Evolutionary conservation across 2,329 filamentous ascomycete genomes (phyloP), one percentile per base, ranked within the genome.

Genomic region (Fusarium clavum): DNA sequence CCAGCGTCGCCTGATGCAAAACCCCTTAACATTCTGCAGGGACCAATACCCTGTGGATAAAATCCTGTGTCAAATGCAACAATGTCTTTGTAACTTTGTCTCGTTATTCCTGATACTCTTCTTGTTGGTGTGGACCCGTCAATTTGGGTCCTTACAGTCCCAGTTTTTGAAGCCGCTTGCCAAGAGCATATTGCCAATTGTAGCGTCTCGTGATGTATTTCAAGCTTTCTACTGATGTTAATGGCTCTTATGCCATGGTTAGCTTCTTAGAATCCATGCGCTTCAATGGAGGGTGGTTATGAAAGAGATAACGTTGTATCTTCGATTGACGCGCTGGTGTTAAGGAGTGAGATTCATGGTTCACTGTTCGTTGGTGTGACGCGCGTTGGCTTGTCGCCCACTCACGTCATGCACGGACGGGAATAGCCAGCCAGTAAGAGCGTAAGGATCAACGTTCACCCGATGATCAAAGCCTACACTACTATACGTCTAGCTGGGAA

Each of bases 191-290:
- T n/a, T 7, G 16, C n/a, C n/a, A 1, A n/a, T n/a, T n/a, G 18
- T 38, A 38, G 5, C 5, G 5, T 38, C 34, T n/a, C 10, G 34
- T 3, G 34, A 12, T 18, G 18, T 38, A 11, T 11, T 2, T 38
- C 1, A n/a, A n/a, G 3, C 34, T n/a, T n/a, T 38, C 2, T 10
- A 11, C 5, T 11, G 34, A 4, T n/a, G 6, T 12, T 4, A 38
- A 38, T 6, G 0, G 2, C 18, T 6, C 5, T n/a, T 9, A 38
- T n/a, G 18, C 0, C 10, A n/a, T 4, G 34, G 5, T 18, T n/a
- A 11, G 10, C 3, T 3, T n/a, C 7, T 8, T 18, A 3, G 3
- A 10, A n/a, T n/a, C 6, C 18, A 38, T n/a, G 6, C 34, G 34
- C 10, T n/a, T 38, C 10, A 4, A n/a, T n/a, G 10, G 6, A 38